phyloP scores from a whole-genome alignment of 2,329 filamentous ascomycete genomes.

The Xylariaceae sp. region DNA sequence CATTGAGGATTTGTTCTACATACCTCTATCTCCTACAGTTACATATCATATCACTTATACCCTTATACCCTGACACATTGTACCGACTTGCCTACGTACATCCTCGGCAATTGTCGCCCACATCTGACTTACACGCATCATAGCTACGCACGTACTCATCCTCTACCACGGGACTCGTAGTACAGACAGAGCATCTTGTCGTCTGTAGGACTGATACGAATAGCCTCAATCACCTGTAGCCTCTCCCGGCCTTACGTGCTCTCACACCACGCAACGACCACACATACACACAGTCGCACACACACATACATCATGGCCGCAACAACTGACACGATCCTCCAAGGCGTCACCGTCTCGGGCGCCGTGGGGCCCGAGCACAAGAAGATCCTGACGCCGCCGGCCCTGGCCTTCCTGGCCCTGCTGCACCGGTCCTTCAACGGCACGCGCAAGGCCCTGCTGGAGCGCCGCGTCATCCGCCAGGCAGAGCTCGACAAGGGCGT shows the following conservation, averaged over 20 bases:
- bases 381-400: conserved; percentile 89
- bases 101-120: conserved; percentile 12
- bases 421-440: conserved; percentile 92
- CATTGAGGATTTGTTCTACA: background rate
- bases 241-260: too few relatives aligned
- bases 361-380: conserved; percentile 70
- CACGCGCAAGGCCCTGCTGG: conserved; percentile 81
- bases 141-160: conserved; percentile 3
- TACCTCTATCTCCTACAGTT: too few relatives aligned
- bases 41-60: conserved; percentile 2
- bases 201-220: conserved; percentile 1
- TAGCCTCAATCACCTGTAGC: background rate
- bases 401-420: conserved; percentile 86
- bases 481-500: conserved; percentile 87
- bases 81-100: conserved; percentile 6
- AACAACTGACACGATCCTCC: conserved; percentile 70
- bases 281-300: background rate
- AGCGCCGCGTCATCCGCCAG: conserved; percentile 82
- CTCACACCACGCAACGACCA: background rate
- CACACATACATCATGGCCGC: conserved; percentile 53
- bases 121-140: conserved; percentile 11
- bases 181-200: background rate
- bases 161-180: background rate
- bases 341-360: conserved; percentile 84
- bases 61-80: conserved; percentile 2